phyloP scores from a whole-genome alignment of 345 rosid genomes.

The Salix purpurea region DNA sequence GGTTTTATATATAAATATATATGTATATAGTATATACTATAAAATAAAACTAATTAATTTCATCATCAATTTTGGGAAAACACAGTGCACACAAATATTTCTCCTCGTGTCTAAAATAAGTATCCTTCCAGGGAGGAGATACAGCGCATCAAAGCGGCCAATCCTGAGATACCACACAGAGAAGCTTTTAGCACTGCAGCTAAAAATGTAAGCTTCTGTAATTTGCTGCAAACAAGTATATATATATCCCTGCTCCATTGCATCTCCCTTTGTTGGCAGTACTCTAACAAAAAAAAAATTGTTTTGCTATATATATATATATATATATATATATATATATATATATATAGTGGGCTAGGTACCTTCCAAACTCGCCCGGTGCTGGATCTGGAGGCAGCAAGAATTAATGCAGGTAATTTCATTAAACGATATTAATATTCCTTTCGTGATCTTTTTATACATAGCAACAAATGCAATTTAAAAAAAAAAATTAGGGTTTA shows the following conservation, averaged over 20 bases:
- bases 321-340: conserved; percentile 3
- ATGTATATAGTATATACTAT: background rate
- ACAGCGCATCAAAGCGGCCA: conserved; percentile 89
- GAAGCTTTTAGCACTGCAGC: conserved; percentile 98
- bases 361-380: conserved; percentile 65
- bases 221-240: too few species aligned
- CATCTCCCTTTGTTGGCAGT: too few species aligned
- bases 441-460: background rate
- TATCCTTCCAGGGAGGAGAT: conserved; percentile 71
- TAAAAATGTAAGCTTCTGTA: conserved; percentile 57
- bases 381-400: conserved; percentile 50
- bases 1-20: too few species aligned
- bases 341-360: conserved; percentile 77
- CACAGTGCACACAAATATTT: background rate
- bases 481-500: background rate
- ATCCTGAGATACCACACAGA: conserved; percentile 94
- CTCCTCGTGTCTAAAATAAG: background rate
- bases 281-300: too few species aligned
- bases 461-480: background rate
- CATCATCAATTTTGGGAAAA: background rate
- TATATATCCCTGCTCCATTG: too few species aligned
- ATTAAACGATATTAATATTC: background rate
- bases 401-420: conserved; percentile 34
- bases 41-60: background rate
- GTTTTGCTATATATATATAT: conserved; percentile 7